Evolutionary conservation across 257 asterid species (phyloP), one percentile per base, ranked within the genome.

Genomic region (Verbena officinalis): DNA sequence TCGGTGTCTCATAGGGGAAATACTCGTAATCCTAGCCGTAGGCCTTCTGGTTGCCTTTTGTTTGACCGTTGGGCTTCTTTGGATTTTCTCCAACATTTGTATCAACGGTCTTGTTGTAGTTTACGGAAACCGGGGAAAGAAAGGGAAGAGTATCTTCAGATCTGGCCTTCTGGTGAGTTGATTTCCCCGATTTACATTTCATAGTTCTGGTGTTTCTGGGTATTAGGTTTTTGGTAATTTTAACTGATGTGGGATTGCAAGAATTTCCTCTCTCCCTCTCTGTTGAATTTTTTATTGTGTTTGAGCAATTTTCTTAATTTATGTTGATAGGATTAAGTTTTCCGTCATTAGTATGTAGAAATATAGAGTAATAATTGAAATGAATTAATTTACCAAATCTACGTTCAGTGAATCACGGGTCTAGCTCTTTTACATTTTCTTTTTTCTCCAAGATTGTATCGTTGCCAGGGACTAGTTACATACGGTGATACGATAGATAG

Each of bases 151-250:
- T 36, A 56, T 55, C 70, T 66, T 81, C 81, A 84, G 95, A 88
- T 86, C 95, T 86, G 88, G 77, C 71, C 66, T 64, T 78, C 82
- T 31, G 90, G 95, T 91, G 76, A 78, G 91, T 80, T 65, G 61
- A 27, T 72, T 59, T 57, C 15, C 57, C 20, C 57, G 4, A 0
- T 40, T 55, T 73, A 15, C 60, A 49, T 65, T 64, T 19, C 27
- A 16, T 14, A 48, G 64, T 48, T 44, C 1, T 22, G 12, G 16
- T 17, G 5, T 16, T 16, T 24, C 31, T 11, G 22, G 51, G n/a
- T 31, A 8, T 34, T 59, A 11, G 58, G 56, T 42, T 27, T 2
- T 27, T 2, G n/a, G n/a, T n/a, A n/a, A 20, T 67, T 49, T 19
- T 15, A 42, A 24, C 51, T 16, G 20, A 59, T 33, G 69, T 63